Evolutionary conservation across 179 eudicot genomes (phyloP), one percentile per base, ranked within the genome.

Genomic region (Vitellaria paradoxa): DNA sequence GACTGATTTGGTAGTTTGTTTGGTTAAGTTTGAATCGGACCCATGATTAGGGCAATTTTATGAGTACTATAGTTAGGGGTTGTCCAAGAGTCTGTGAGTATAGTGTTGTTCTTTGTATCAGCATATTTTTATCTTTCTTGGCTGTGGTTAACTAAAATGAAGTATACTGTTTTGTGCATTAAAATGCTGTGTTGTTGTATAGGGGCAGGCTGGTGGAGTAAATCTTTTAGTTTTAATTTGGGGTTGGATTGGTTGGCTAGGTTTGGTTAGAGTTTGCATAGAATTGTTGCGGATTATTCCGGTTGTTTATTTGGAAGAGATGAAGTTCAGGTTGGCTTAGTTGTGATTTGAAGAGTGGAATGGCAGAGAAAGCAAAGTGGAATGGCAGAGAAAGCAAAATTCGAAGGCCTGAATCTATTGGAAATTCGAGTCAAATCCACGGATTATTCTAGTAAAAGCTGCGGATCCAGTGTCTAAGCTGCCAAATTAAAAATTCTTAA

Each of bases 11-110:
- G 52, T 37, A 7, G 30, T 53, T 30, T 53, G 18, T 49, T 17
- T 50, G 40, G 46, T 62, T 77, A 14, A 26, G 21, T 9, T 42
- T 40, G 65, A 15, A 42, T 73, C 24, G 9, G 50, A n/a, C 50
- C 14, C n/a, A 24, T 57, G 26, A 72, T 53, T 72, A 72, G 75
- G 74, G 12, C 61, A 50, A 21, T 18, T 68, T 68, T 20, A 24
- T 20, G 40, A 52, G 23, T 24, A 23, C 14, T 52, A 42, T 24
- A 24, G 20, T 40, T 23, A 23, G 15, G 17, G 26, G 24, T 30
- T 57, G 9, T 17, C 26, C 21, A 72, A 17, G 47, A 30, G 37
- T 53, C 50, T 17, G 65, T 55, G 64, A 56, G 17, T 72, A 9
- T 37, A 18, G 75, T 72, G 64, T 1, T 56, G 2, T 24, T 1